Percentiles rank a stretch among this genome's conserved stretches.
These are phyloP conservation scores for Zymoseptoria ardabiliae DNA, from an alignment of 2,329 filamentous ascomycete genomes.

Conservation along the genomic window DNA sequence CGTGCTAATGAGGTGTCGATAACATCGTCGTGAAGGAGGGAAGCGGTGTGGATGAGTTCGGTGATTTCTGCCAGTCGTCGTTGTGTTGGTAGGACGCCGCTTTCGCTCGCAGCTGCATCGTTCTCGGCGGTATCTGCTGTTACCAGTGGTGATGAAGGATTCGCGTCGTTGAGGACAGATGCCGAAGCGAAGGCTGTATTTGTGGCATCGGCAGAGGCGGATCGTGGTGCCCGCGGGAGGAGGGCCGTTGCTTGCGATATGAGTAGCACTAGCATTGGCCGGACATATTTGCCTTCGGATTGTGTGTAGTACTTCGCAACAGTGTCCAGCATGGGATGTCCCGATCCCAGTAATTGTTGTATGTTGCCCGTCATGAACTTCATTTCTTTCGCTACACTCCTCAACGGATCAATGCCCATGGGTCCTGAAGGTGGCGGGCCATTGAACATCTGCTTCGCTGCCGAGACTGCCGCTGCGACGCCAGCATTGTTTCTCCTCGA, in stretches of 20 bases:
- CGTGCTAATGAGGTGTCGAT: slow-evolving; percentile 87
- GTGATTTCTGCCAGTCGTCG: slow-evolving; percentile 91
- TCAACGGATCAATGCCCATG: slow-evolving; percentile 77
- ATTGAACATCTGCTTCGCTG: slow-evolving; percentile 64
- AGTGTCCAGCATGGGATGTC: slow-evolving; percentile 87
- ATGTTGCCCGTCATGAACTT: slow-evolving; percentile 93
- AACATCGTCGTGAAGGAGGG: slow-evolving; percentile 93
- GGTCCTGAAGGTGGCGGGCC: slow-evolving; percentile 56
- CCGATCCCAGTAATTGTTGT: slow-evolving; percentile 82
- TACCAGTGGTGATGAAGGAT: slow-evolving; percentile 57
- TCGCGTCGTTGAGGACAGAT: slow-evolving; percentile 67
- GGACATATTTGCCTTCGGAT: slow-evolving; percentile 92
- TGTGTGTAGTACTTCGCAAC: slow-evolving; percentile 98
- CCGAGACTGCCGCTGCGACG: slow-evolving; percentile 65
- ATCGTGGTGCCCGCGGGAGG: slow-evolving; percentile 55
- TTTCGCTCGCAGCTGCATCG: slow-evolving; percentile 37
- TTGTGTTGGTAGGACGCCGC: slow-evolving; percentile 84
- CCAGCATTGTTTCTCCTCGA: slow-evolving; percentile 47
- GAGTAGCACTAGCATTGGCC: slow-evolving; percentile 86
- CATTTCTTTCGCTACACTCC: slow-evolving; percentile 91
- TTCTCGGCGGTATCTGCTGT: slow-evolving; percentile 43
- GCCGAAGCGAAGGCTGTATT: slow-evolving; percentile 55
- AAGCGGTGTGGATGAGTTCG: slow-evolving; percentile 94
- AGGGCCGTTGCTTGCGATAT: slow-evolving; percentile 93
- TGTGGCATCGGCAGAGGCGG: slow-evolving; percentile 35